These are phyloP conservation scores for Ophiostoma ips DNA, from an alignment of 2,329 filamentous ascomycete species.

Conservation along the genomic window DNA sequence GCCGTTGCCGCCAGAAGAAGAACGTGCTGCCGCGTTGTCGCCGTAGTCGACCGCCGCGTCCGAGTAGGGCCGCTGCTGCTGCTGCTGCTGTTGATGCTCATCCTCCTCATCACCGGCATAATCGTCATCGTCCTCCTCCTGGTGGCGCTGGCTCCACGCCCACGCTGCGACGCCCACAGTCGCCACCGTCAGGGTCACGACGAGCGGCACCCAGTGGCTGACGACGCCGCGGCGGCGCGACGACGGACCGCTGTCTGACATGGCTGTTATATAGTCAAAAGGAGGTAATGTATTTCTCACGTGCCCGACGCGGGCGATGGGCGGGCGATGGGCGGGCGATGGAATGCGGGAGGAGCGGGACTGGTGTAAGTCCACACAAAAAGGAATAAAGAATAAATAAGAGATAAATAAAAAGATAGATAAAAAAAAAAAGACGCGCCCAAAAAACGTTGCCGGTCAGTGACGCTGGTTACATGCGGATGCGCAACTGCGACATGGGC, in stretches of 20 bases:
- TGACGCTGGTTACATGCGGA: no score
- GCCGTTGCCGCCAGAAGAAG: slow-evolving; percentile 18
- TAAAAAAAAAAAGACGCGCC: no score
- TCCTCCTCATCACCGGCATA: slow-evolving; percentile 30
- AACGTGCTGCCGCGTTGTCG: slow-evolving; percentile 37
- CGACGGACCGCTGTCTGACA: slow-evolving; percentile 35
- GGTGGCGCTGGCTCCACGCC: slow-evolving; percentile 81
- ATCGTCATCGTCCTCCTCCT: slow-evolving; percentile 55
- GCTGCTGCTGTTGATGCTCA: slow-evolving; percentile 42
- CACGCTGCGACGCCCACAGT: slow-evolving; percentile 77
- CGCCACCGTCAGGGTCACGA: slow-evolving; percentile 74
- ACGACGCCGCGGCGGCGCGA: slow-evolving; percentile 49
- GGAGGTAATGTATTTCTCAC: not conserved
- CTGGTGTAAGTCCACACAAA: not conserved
- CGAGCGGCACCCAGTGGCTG: slow-evolving; percentile 81
- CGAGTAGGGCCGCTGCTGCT: slow-evolving; percentile 27
- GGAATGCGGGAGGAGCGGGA: not conserved
- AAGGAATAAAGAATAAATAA: no score
- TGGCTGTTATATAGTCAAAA: not conserved
- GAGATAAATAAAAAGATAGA: no score
- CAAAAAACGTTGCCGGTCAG: no score
- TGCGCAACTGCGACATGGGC: no score
- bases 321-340: not conserved
- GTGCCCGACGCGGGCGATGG: not conserved
- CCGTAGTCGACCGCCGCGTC: slow-evolving; percentile 32